Evolutionary conservation across 352 stramenopile genomes (phyloP).

Genomic region (Thalassiosira sp.): DNA sequence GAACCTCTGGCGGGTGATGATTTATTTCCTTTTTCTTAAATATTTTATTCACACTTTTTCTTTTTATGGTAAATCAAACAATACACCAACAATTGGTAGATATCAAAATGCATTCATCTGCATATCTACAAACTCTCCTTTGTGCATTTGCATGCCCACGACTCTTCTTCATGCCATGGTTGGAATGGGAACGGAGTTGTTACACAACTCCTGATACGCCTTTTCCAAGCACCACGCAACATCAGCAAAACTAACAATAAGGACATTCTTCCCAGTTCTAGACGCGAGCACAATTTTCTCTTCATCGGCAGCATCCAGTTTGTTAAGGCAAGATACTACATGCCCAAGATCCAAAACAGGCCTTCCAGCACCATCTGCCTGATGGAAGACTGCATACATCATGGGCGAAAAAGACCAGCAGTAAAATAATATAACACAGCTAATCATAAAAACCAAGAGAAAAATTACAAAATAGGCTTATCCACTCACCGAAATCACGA

Average conservation of each 20-base stretch:
- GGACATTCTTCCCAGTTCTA: conserved; percentile 85
- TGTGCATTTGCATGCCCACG: neutral
- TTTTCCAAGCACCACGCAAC: conserved; percentile 82
- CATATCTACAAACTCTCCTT: neutral
- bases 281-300: conserved; percentile 87
- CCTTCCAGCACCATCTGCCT: conserved; percentile 85
- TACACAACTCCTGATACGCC: conserved; percentile 79
- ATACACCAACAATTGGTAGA: neutral
- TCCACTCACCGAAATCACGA: conserved; percentile 84
- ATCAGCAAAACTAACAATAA: conserved; percentile 88
- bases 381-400: conserved; percentile 83
- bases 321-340: conserved; percentile 87
- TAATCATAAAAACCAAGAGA: conserved; percentile 10
- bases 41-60: conserved; percentile 4
- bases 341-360: conserved; percentile 89
- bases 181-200: conserved; percentile 42
- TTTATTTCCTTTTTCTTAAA: conserved; percentile 4
- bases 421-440: conserved; percentile 3
- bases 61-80: conserved; percentile 1
- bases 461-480: neutral
- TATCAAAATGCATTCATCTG: neutral
- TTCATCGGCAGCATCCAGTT: conserved; percentile 85
- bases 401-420: too few species aligned
- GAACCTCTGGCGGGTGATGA: too few species aligned
- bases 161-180: conserved; percentile 8